Percentiles rank a stretch among this genome's conserved stretches.
phyloP scores from a whole-genome alignment of 192 early-diverging fungal species.

The Obelidium mucronatum region DNA sequence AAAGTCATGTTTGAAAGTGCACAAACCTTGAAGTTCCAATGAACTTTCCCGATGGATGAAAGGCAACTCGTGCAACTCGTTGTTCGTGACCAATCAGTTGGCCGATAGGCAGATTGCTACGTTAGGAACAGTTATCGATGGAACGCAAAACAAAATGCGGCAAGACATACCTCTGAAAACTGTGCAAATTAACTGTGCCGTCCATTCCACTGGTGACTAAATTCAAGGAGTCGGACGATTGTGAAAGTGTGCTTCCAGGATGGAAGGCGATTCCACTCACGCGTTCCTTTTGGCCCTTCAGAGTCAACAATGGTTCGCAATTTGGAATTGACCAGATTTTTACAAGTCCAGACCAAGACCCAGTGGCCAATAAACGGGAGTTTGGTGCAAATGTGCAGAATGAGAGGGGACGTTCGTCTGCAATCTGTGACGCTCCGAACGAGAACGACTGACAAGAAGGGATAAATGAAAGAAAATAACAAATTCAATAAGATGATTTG shows the following conservation, averaged over 20 bases:
- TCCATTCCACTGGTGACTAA: constrained; percentile 88
- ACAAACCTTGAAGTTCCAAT: constrained; percentile 69
- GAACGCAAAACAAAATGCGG: background rate
- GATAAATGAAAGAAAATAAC: background rate
- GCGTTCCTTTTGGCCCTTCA: constrained; percentile 86
- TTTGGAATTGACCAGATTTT: constrained; percentile 89
- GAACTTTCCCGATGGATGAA: constrained; percentile 89
- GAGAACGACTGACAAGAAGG: constrained; percentile 16
- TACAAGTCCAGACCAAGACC: constrained; percentile 83
- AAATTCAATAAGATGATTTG: background rate
- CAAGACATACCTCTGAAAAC: constrained; percentile 69
- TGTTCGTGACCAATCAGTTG: constrained; percentile 81
- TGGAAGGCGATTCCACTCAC: constrained; percentile 92
- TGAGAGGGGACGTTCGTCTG: constrained; percentile 85
- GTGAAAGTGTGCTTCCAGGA: constrained; percentile 73
- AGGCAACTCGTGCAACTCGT: constrained; percentile 85
- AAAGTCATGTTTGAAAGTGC: too few species aligned
- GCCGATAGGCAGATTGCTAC: constrained; percentile 74
- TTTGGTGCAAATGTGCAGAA: constrained; percentile 83
- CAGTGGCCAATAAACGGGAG: constrained; percentile 77
- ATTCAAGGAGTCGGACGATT: constrained; percentile 67
- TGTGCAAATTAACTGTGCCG: constrained; percentile 82
- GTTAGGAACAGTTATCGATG: constrained; percentile 14
- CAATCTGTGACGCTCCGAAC: constrained; percentile 74
- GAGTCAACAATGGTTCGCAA: constrained; percentile 62